Conservation (phyloP, 768 basidiomycete genomes). For the Serpula lacrymans region DNA sequence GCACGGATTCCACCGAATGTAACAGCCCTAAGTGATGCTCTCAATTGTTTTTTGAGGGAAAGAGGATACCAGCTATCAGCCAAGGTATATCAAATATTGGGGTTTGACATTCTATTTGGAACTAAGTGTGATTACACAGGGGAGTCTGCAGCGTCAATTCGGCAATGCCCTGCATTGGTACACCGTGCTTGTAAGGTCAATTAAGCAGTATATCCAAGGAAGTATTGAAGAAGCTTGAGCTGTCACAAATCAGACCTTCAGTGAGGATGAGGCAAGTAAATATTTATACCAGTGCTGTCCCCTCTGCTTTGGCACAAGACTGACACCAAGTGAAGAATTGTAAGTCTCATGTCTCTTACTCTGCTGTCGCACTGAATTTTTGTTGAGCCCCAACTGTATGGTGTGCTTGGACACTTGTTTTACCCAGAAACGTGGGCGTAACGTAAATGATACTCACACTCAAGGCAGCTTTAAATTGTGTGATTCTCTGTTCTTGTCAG, state of each 20-base stretch:
- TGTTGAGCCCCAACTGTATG: no score
- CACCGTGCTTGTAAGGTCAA: conserved; percentile 7
- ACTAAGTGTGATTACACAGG: conserved; percentile 10
- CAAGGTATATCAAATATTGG: conserved; percentile 7
- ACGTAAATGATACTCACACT: conserved; percentile 6
- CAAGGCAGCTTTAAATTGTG: conserved; percentile 6
- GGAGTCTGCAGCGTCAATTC: conserved; percentile 19
- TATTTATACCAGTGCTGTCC: conserved; percentile 21
- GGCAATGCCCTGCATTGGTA: conserved; percentile 24
- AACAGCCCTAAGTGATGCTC: conserved; percentile 10
- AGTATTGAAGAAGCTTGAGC: not conserved
- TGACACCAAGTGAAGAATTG: no score
- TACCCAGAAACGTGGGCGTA: conserved; percentile 24
- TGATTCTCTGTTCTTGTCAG: conserved; percentile 19
- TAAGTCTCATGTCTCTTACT: no score
- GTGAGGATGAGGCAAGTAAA: conserved; percentile 11
- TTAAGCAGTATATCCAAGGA: conserved; percentile 8
- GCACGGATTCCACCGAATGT: conserved; percentile 10
- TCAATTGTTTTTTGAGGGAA: conserved; percentile 11
- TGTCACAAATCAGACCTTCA: not conserved
- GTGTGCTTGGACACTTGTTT: conserved; percentile 31
- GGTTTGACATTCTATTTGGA: not conserved
- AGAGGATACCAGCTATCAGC: conserved; percentile 10
- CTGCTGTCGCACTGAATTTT: no score
- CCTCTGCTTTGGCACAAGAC: conserved; percentile 26